Conservation (phyloP, 495 filamentous ascomycete species). For the Penicillium samsonianum region DNA sequence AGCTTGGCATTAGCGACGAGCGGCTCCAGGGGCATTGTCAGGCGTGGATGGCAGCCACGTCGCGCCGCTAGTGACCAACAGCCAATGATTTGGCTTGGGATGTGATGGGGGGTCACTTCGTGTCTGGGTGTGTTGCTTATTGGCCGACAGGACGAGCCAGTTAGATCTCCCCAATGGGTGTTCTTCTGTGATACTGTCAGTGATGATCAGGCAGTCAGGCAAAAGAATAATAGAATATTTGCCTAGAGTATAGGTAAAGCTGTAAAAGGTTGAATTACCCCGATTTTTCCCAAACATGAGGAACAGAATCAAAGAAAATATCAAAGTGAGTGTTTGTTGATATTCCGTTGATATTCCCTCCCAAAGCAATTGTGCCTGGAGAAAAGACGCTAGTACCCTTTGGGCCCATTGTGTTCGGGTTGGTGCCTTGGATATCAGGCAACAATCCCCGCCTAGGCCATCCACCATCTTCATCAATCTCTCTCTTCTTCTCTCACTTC, state of each 20-base stretch:
- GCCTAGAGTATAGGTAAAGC: neutral
- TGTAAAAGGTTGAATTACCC: neutral
- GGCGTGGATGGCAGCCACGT: constrained; percentile 20
- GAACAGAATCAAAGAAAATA: neutral
- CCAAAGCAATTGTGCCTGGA: constrained; percentile 6
- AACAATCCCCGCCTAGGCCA: constrained; percentile 28
- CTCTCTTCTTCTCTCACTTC: constrained; percentile 23
- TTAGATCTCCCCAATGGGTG: neutral
- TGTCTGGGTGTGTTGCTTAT: constrained; percentile 5
- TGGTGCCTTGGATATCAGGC: constrained; percentile 13
- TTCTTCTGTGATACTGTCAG: neutral
- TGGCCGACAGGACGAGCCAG: constrained; percentile 11
- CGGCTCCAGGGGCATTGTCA: constrained; percentile 30
- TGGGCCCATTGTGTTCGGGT: constrained; percentile 2
- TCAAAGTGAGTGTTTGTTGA: neutral
- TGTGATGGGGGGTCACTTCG: constrained; percentile 26
- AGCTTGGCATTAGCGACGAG: constrained; percentile 25
- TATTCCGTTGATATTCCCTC: neutral
- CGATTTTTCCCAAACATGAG: neutral
- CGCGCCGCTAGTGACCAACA: constrained; percentile 18
- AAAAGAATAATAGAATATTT: neutral
- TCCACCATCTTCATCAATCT: constrained; percentile 21
- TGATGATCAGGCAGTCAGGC: constrained; percentile 6
- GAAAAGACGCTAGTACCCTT: constrained; percentile 14
- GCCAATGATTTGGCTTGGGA: constrained; percentile 25